Percentiles rank a stretch among this genome's conserved stretches.
phyloP scores from a whole-genome alignment of 2,329 filamentous ascomycete genomes.

The Exophiala xenobiotica region DNA sequence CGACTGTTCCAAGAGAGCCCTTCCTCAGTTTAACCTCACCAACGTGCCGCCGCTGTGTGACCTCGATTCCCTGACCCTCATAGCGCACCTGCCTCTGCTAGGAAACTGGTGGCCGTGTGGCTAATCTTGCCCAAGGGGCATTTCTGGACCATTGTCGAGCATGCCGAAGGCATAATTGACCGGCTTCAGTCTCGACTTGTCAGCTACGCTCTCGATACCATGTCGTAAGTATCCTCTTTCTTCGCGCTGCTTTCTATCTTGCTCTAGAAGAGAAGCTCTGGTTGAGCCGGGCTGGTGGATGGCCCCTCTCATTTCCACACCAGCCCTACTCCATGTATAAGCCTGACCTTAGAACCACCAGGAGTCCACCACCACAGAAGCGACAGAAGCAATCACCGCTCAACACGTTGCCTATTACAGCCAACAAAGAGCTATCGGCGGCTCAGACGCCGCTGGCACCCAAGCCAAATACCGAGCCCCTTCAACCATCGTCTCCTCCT shows the following conservation, averaged over 20 bases:
- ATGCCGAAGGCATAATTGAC: slow-evolving; percentile 25
- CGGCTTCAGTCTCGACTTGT: slow-evolving; percentile 20
- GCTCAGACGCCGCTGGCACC: slow-evolving; percentile 22
- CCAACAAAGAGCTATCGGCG: slow-evolving; percentile 19
- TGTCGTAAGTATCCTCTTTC: slow-evolving; percentile 26
- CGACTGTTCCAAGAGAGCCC: slow-evolving; percentile 1
- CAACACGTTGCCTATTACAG: slow-evolving; percentile 17
- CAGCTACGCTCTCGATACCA: slow-evolving; percentile 23
- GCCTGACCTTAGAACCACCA: slow-evolving; percentile 13
- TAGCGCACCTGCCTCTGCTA: slow-evolving; percentile 13
- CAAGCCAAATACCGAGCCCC: slow-evolving; percentile 20
- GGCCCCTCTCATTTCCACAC: too few relatives aligned
- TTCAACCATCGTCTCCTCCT: slow-evolving; percentile 19
- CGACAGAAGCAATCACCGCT: slow-evolving; percentile 17
- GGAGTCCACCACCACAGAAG: slow-evolving; percentile 21
- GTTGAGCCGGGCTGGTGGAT: slow-evolving; percentile 1
- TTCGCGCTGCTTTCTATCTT: slow-evolving; percentile 19
- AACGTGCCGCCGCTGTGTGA: slow-evolving; percentile 17
- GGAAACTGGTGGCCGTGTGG: slow-evolving; percentile 13
- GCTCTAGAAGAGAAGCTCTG: slow-evolving; percentile 2
- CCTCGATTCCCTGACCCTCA: slow-evolving; percentile 15
- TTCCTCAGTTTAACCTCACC: slow-evolving; percentile 7
- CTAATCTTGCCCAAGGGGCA: slow-evolving; percentile 18
- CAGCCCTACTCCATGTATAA: not conserved
- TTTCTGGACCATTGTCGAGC: slow-evolving; percentile 22